Evolutionary conservation across 1,284 basidiomycete species (phyloP), one percentile per base, ranked within the genome.

Genomic region (Inonotus hispidus): DNA sequence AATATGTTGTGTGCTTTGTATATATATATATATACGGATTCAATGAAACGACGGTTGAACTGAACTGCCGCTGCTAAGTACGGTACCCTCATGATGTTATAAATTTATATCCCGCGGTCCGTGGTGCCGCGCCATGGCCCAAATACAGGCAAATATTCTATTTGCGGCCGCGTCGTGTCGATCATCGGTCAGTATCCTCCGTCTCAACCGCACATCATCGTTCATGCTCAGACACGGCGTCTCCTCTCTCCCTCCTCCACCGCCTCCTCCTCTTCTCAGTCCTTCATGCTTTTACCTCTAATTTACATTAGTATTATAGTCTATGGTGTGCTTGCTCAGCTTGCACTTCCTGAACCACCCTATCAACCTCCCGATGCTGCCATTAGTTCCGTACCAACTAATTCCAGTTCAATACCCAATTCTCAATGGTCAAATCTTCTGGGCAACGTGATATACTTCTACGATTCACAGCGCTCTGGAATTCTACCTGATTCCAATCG

Each of bases 401-500:
- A 73, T 25, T 66, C 72, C 37, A 73, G 74, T 1, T 66, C 72
- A 41, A 64, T 66, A 35, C 84, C 88, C 14, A 93, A 93, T 70
- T 67, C 81, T 2, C 91, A 95, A 70, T 96, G 93, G 91, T 79
- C 84, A 1, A 85, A 79, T 39, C 74, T 95, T 0, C 80, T 96
- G 0, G 93, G 92, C 13, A 85, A 90, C 71, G 73, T 88, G 37
- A 72, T 97, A 21, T 96, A 85, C 71, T 96, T 95, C 72, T 97
- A 95, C 70, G 94, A 97, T 65, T 93, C 87, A 0, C 94, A 97
- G 69, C 79, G 94, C 45, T 91, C 90, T 62, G 93, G 94, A 13
- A 79, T 78, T 52, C 79, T 96, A 4, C 83, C 88, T 0, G 68
- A 73, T 11, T 79, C 77, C 4, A 92, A 92, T 65, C 82, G 94